Evolutionary conservation across 208 protist genomes (phyloP).

Genomic region (Leishmania tarentolae): DNA sequence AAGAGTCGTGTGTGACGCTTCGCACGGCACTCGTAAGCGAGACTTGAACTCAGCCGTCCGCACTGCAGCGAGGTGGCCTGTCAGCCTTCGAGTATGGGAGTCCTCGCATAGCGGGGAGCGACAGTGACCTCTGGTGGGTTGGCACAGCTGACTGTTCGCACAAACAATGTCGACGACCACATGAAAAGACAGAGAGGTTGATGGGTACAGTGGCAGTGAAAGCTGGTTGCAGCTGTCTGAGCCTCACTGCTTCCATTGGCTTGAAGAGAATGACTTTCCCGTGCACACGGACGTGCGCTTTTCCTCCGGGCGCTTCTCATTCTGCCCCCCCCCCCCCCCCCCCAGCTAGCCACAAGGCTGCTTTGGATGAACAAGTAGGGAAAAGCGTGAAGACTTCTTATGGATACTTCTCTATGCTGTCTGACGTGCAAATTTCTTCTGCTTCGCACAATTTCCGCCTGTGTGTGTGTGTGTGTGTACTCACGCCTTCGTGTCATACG

Average conservation of each 20-base stretch:
- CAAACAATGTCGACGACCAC: background rate
- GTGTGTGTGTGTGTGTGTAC: background rate
- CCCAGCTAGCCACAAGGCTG: background rate
- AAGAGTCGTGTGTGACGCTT: background rate
- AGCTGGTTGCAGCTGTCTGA: background rate
- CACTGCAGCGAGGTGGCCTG: background rate
- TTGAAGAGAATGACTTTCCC: background rate
- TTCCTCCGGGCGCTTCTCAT: background rate
- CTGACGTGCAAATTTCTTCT: background rate
- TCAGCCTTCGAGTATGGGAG: background rate
- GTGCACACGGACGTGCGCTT: background rate
- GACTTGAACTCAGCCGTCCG: background rate
- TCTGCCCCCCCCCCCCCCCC: background rate
- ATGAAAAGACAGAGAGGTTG: background rate
- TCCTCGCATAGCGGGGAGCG: background rate
- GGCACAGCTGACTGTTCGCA: background rate
- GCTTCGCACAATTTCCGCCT: background rate
- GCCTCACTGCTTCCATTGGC: background rate
- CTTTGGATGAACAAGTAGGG: background rate
- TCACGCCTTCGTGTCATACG: background rate
- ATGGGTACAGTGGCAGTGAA: background rate
- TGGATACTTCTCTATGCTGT: background rate
- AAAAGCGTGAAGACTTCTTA: background rate
- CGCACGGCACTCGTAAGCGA: background rate
- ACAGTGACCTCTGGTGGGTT: background rate